Evolutionary conservation across 805 yeast species (phyloP).

Genomic region (Novakomyces olei): DNA sequence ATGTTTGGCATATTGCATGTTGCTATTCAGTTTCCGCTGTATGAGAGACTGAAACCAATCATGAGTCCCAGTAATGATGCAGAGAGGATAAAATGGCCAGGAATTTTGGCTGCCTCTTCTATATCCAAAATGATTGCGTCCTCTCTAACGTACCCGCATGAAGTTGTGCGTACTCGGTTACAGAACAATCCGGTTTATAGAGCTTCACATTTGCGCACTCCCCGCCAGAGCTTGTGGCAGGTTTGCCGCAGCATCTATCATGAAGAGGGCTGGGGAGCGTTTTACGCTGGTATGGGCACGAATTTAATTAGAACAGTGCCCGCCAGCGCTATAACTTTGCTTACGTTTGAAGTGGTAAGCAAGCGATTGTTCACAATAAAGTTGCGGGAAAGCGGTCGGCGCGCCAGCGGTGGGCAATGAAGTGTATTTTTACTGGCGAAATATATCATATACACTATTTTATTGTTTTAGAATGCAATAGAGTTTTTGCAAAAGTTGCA

Average conservation of each 20-base stretch:
- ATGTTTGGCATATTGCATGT: conserved; percentile 76
- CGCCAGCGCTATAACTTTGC: conserved; percentile 83
- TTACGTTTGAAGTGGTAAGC: conserved; percentile 46
- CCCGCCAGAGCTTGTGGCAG: background rate
- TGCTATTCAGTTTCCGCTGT: conserved; percentile 86
- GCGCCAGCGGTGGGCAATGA: too few relatives aligned
- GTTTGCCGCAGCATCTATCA: conserved; percentile 20
- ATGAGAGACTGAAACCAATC: conserved; percentile 50
- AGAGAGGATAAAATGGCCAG: conserved; percentile 14
- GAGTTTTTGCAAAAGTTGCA: too few relatives aligned
- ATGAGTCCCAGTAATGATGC: conserved; percentile 7
- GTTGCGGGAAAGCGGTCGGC: too few relatives aligned
- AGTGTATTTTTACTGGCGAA: too few relatives aligned
- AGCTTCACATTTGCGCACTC: conserved; percentile 17
- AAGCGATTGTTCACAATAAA: too few relatives aligned
- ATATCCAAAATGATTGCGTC: conserved; percentile 73
- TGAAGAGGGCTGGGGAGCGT: conserved; percentile 60
- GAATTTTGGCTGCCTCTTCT: conserved; percentile 43
- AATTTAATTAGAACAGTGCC: conserved; percentile 84
- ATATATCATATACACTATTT: too few relatives aligned
- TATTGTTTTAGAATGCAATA: too few relatives aligned
- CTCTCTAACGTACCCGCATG: conserved; percentile 81
- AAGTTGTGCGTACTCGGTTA: conserved; percentile 71
- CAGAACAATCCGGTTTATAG: too few relatives aligned
- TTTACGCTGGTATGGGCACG: conserved; percentile 72